A percentile compares a stretch with the other conserved stretches of the same genome.
These are phyloP conservation scores for Crotalaria pallida DNA, from an alignment of 306 rosid species.

Conservation along the genomic window DNA sequence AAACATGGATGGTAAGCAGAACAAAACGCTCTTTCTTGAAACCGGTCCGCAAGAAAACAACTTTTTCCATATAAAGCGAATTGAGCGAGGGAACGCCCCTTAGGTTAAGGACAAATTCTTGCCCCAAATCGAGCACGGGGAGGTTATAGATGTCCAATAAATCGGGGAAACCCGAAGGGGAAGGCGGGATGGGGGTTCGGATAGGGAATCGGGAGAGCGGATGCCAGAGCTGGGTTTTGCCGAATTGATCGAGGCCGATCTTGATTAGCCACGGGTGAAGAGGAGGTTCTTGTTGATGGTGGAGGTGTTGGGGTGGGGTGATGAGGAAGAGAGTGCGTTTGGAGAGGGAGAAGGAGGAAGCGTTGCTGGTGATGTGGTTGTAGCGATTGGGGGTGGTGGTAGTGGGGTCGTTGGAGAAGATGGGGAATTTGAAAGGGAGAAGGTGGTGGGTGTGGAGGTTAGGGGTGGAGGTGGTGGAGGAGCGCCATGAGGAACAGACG, in stretches of 20 bases:
- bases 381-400: too few relatives aligned
- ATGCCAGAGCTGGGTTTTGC: background rate
- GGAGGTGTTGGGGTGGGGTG: background rate
- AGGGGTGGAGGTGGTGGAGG: background rate
- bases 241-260: background rate
- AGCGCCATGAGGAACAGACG: constrained; percentile 34
- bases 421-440: background rate
- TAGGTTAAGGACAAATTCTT: constrained; percentile 43
- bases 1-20: constrained; percentile 69
- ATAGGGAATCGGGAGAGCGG: constrained; percentile 19
- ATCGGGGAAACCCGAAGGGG: constrained; percentile 29
- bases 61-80: constrained; percentile 63
- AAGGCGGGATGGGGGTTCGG: constrained; percentile 20
- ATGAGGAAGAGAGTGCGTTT: constrained; percentile 22
- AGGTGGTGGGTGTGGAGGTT: background rate
- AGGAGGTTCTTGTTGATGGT: background rate
- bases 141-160: constrained; percentile 31
- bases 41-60: constrained; percentile 38
- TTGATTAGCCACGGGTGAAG: constrained; percentile 24
- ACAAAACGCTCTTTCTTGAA: constrained; percentile 22
- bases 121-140: constrained; percentile 37
- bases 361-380: background rate
- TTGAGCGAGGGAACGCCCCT: constrained; percentile 22
- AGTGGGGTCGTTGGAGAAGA: background rate
- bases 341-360: constrained; percentile 16